Evolutionary conservation across 1,284 basidiomycete species (phyloP), one percentile per base, ranked within the genome.

Genomic region (Macrocystidia cucumis): DNA sequence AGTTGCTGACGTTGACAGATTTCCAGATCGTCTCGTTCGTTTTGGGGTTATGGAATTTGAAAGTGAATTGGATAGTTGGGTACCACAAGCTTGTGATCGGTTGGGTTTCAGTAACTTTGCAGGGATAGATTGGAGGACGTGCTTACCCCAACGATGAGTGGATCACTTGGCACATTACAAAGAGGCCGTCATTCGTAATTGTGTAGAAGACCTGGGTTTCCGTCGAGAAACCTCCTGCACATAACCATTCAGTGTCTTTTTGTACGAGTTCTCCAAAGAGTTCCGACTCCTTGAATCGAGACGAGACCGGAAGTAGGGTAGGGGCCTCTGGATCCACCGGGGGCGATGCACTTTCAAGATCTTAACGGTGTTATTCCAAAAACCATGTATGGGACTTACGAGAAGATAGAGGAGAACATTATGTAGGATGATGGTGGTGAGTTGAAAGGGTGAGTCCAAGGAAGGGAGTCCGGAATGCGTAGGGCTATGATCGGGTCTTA

Each of bases 191-290:
- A 25, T 82, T 74, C 9, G 90, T 69, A 45, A 87, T 72, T 23
- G 82, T 69, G 62, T 99, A 99, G 66, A 84, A 98, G 0, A 63
- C 73, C 57, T 97, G 91, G 0, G 95, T 98, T 62, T 98, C 96
- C 1, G 92, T 88, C 29, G 80, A 74, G 57, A 98, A 96, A 1
- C 92, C 91, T 47, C 74, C 73, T 23, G 78, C 68, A 58, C 88
- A 90, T 25, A 77, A 59, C 92, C 92, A 97, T 51, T 87, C 79
- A 26, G 76, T 73, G 55, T 93, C 91, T 47, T 71, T 72, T 12
- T 71, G 61, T 46, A 74, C 72, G 36, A 92, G 75, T 46, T 78
- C 74, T 16, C 86, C 86, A 47, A 73, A 79, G 32, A 85, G 57
- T 42, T 85, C 74, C 9, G 65, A 62, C n/a, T 59, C 58, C 34